phyloP scores from a whole-genome alignment of 2,329 filamentous ascomycete genomes.

The Pseudogymnoascus sp. region DNA sequence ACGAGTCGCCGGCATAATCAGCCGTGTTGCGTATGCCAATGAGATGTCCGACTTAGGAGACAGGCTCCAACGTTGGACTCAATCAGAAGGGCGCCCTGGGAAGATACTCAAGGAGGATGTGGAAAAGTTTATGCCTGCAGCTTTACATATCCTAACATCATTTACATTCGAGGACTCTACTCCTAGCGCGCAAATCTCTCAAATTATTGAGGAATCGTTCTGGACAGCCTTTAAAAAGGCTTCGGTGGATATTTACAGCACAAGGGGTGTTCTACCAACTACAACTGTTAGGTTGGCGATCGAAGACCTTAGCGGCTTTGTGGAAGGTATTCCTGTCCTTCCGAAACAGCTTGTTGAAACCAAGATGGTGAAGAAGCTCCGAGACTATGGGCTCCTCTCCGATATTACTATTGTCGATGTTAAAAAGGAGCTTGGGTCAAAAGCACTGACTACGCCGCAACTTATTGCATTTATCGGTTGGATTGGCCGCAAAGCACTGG shows the following conservation, averaged over 20 bases:
- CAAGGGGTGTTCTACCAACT: constrained; percentile 77
- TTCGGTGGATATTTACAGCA: constrained; percentile 82
- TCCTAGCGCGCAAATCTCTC: constrained; percentile 73
- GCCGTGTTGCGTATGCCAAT: constrained; percentile 76
- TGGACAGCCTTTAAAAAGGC: constrained; percentile 84
- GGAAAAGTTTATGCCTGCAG: constrained; percentile 64
- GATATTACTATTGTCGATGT: constrained; percentile 85
- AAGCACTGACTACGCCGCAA: constrained; percentile 72
- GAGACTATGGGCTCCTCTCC: constrained; percentile 78
- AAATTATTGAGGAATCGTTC: constrained; percentile 88
- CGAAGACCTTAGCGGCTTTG: constrained; percentile 61
- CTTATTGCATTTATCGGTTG: constrained; percentile 78
- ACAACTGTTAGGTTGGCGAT: constrained; percentile 71
- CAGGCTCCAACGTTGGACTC: constrained; percentile 45
- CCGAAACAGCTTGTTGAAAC: constrained; percentile 66
- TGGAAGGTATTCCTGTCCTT: constrained; percentile 81
- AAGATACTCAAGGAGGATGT: constrained; percentile 59
- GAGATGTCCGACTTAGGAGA: constrained; percentile 73
- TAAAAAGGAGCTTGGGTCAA: constrained; percentile 71
- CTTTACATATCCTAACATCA: constrained; percentile 75
- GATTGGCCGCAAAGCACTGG: constrained; percentile 65
- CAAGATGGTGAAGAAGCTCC: constrained; percentile 73
- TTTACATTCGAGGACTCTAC: constrained; percentile 89
- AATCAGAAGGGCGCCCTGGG: constrained; percentile 35
- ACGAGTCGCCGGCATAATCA: constrained; percentile 81